Base-by-base conservation (phyloP, 139 green algal species). In the Micromonas pusilla region DNA sequence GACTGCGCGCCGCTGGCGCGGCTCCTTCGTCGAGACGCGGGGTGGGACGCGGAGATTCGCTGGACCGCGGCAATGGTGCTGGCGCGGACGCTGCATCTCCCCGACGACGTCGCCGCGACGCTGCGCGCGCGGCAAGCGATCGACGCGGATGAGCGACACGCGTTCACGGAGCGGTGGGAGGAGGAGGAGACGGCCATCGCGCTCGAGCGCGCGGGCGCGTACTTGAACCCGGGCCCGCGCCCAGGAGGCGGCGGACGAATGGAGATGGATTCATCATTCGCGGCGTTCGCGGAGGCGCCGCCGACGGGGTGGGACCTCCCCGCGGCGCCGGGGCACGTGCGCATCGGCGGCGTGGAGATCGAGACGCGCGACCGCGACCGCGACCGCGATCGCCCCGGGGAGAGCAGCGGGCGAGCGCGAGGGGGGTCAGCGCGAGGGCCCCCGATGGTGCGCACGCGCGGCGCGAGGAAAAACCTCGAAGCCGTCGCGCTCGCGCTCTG, bases 401-500 rank as follows among this genome's bases (percentile, higher is more conserved):
- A n/a, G n/a, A n/a, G n/a, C n/a, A n/a, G 3, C 26, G 26, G 54
- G 23, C n/a, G 54, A 2, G 26, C 3, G 23, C 23, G 23, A 25
- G 3, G 23, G 2, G 30, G 25, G 25, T 37, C 30, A 26, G 32
- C 30, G n/a, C 30, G 28, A 72, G 65, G 23, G 39, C 9, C 20
- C 21, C 13, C 70, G 45, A 63, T 64, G 70, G 38, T 72, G 23
- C 33, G 33, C 65, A 72, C 65, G 39, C 5, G 28, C 3, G 60
- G 53, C 31, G 63, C 96, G 30, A 64, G 85, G 2, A 34, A 23
- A 36, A 75, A 75, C 37, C 30, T 75, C 2, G 37, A 5, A 37
- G 80, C 90, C 0, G 84, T 87, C 19, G 92, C 89, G 37, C 30
- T 97, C 32, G 92, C 88, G 32, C 83, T 98, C 32, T 94, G 86